Evolutionary conservation across 2,329 filamentous ascomycete genomes (phyloP), one percentile per base, ranked within the genome.

Genomic region (Cephalotrichum gorgonifer): DNA sequence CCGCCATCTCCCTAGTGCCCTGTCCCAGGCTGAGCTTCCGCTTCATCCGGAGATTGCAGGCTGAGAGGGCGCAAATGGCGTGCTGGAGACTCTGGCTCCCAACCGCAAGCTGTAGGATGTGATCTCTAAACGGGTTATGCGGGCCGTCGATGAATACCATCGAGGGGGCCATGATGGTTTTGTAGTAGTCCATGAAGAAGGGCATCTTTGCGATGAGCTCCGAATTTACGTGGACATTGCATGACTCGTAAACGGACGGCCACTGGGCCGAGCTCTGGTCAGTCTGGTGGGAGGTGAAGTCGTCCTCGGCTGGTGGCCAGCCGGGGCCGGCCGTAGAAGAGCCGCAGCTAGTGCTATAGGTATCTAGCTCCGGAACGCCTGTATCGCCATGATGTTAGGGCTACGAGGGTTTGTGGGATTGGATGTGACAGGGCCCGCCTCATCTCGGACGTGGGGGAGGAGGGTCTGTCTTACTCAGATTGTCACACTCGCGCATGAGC

Each of bases 121-220:
- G 85, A 57, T 83, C 81, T 53, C 89, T 78, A 62, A 91, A 96
- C 1, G 91, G 91, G 63, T 95, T 96, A 53, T 75, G 76, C 2
- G 86, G 85, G 11, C 83, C 83, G 62, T 97, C 91, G 63, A 95
- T 89, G 56, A 89, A 87, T 46, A 96, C 89, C 66, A 96, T 86
- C 51, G 88, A 88, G 5, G 88, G 87, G 56, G 89, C 93, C 69
- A 97, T 90, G 60, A 88, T 86, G 64, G 88, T 89, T 61, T 90
- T 85, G 66, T 95, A 96, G 66, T 95, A 95, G 62, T 94, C 86
- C 71, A 96, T 85, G 61, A 95, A 84, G 66, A 86, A 94, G 55
- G 86, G 84, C 71, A 95, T 85, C 60, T 88, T 85, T 51, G 84
- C 80, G 52, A 87, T 81, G 58, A 87, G 69, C 64, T 85, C 69